Evolutionary conservation across 495 filamentous ascomycete genomes (phyloP).

Genomic region (Viridothelium virens): DNA sequence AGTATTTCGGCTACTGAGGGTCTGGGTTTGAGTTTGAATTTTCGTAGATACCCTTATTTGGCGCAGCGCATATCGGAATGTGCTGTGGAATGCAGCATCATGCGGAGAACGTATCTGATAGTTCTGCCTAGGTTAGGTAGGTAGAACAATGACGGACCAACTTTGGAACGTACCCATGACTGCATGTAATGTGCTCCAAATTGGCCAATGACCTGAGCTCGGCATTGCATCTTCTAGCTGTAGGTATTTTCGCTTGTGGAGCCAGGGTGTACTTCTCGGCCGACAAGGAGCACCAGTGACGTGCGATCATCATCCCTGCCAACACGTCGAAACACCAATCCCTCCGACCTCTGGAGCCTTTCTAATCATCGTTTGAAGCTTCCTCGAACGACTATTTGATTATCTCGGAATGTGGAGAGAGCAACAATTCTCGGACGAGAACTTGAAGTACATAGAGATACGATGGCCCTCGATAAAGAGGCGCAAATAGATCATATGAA

Average conservation of each 20-base stretch:
- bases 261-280: not conserved
- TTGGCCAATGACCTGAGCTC: not conserved
- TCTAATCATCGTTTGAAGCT: no score
- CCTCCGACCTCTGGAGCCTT: no score
- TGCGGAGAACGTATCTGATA: no score
- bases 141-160: no score
- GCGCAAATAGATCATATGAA: not conserved
- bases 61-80: no score
- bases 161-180: not conserved
- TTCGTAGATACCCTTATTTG: constrained; percentile 3
- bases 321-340: no score
- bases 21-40: not conserved
- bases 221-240: no score
- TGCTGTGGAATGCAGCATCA: no score
- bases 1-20: constrained; percentile 36
- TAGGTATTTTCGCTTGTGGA: no score
- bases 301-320: no score
- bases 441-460: not conserved
- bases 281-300: not conserved
- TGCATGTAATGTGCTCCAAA: not conserved
- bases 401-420: not conserved
- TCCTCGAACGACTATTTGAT: no score
- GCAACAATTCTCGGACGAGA: not conserved
- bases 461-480: not conserved
- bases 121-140: no score